Base-by-base conservation (phyloP, 2,329 filamentous ascomycete genomes). In the Xylaria sp. region DNA sequence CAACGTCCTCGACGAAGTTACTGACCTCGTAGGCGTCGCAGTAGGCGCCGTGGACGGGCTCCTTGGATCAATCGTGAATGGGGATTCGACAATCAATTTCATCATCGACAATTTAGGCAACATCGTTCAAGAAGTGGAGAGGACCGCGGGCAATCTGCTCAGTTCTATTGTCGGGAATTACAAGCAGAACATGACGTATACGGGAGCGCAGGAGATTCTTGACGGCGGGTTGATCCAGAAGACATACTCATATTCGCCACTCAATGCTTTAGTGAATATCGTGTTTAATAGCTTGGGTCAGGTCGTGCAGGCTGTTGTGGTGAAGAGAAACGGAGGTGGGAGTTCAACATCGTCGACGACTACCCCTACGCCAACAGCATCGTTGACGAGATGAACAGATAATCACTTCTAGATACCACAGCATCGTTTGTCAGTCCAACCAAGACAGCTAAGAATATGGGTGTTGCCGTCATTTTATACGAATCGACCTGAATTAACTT, bases 31-130 rank as follows among this genome's bases (percentile, higher is more conserved):
- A 3, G 84, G 84, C 50, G 79, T 81, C 5, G 85, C 88, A 8
- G 81, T 89, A 12, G 87, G 86, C 28, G 86, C 82, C 0, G 86
- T 89, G 0, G 87, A 87, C 72, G 86, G 87, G 0, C 78, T 90
- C 36, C 82, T 90, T 2, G 88, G 87, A 9, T 85, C 84, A 23
- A 86, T 89, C 69, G 85, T 86, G 2, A 85, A 87, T 70, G 85
- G 86, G 58, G 84, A 84, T 69, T 85, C 79, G 10, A 84, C 80
- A 20, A 80, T 88, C 53, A 85, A 83, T 70, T 88, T 88, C 79
- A 69, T 88, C 45, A 81, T 90, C 67, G 87, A 89, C 74, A 89
- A 89, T 72, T 80, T 89, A 2, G 87, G 87, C 41, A 89, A 89
- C 71, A 89, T 90, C 69, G 85, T 90, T 1, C 86, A 89, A 73